Percentiles rank a stretch among this genome's conserved stretches.
phyloP scores from a whole-genome alignment of 2,329 filamentous ascomycete genomes.

The Madurella fahalii region DNA sequence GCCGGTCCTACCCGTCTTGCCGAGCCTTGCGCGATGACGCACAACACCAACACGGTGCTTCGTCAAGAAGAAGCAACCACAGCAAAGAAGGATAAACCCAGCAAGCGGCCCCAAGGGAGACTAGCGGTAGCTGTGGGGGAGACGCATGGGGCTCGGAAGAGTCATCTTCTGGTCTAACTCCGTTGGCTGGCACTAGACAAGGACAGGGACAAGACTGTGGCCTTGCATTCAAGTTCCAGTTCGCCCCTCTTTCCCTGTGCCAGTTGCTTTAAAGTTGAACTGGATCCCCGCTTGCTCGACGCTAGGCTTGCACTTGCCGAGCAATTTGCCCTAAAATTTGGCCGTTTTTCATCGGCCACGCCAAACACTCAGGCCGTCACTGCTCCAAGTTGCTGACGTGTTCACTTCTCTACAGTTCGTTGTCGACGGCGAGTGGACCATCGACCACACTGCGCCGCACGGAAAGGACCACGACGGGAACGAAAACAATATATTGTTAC shows the following conservation, averaged over 20 bases:
- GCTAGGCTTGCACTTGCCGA: constrained; percentile 3
- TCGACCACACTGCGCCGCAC: constrained; percentile 73
- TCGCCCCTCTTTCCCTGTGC: constrained; percentile 11
- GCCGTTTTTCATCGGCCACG: neutral
- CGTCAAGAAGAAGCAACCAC: neutral
- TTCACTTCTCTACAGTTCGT: constrained; percentile 64
- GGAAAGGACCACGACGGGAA: constrained; percentile 81
- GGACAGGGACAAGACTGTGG: constrained; percentile 8
- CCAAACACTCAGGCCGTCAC: neutral
- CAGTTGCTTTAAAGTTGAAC: constrained; percentile 11
- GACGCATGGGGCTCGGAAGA: constrained; percentile 11
- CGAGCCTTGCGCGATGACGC: neutral
- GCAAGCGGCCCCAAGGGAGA: constrained; percentile 2
- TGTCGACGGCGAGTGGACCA: constrained; percentile 86
- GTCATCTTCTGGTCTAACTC: constrained; percentile 4
- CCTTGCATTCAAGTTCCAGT: constrained; percentile 6
- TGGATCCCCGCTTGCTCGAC: constrained; percentile 10
- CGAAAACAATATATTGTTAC: constrained; percentile 86
- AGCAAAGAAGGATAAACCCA: neutral
- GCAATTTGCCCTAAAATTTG: neutral
- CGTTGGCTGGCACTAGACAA: constrained; percentile 11
- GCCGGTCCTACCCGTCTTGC: too few species aligned
- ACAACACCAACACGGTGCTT: neutral
- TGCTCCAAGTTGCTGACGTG: constrained; percentile 25
- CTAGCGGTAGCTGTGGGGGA: constrained; percentile 8